Evolutionary conservation across 192 early-diverging fungal species (phyloP).

Genomic region (Coemansia sp.): DNA sequence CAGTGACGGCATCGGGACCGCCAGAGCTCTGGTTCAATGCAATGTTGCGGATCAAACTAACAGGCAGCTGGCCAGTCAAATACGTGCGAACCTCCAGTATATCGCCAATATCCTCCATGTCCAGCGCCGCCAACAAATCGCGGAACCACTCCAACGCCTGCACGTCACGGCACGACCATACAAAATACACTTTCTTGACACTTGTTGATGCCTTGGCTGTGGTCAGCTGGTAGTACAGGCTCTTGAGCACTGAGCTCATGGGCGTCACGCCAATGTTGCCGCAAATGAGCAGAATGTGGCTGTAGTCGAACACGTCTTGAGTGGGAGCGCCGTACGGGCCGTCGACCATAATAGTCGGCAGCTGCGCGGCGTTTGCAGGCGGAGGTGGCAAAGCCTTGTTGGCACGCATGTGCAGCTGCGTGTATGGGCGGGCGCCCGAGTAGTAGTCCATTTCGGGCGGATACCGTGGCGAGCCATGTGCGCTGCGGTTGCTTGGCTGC

Average conservation of each 20-base stretch:
- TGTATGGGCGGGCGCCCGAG: not conserved
- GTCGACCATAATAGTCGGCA: slow-evolving; percentile 71
- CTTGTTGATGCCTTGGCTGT: slow-evolving; percentile 4
- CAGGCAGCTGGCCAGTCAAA: slow-evolving; percentile 58
- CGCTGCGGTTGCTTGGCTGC: slow-evolving; percentile 8
- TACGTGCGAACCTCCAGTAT: slow-evolving; percentile 68
- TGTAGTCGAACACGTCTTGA: slow-evolving; percentile 71
- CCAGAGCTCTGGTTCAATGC: slow-evolving; percentile 54
- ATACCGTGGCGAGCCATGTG: slow-evolving; percentile 5
- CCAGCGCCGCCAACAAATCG: slow-evolving; percentile 61
- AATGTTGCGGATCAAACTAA: slow-evolving; percentile 65
- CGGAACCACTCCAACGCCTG: slow-evolving; percentile 69
- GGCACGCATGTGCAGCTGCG: not conserved
- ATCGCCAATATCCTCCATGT: slow-evolving; percentile 56
- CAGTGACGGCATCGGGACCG: slow-evolving; percentile 70
- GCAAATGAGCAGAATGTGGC: slow-evolving; percentile 60
- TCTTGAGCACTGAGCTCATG: slow-evolving; percentile 68
- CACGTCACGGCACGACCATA: slow-evolving; percentile 67
- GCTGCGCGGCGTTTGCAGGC: not conserved
- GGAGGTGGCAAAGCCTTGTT: slow-evolving; percentile 16
- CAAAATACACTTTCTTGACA: slow-evolving; percentile 58
- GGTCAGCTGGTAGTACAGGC: slow-evolving; percentile 60
- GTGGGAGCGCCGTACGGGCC: slow-evolving; percentile 82
- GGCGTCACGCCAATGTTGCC: slow-evolving; percentile 77
- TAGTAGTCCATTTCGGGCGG: slow-evolving; percentile 25